A percentile compares a stretch with the other conserved stretches of the same genome.
Conservation (phyloP, 139 green algal genomes). For the Spirogloea muscicola region DNA sequence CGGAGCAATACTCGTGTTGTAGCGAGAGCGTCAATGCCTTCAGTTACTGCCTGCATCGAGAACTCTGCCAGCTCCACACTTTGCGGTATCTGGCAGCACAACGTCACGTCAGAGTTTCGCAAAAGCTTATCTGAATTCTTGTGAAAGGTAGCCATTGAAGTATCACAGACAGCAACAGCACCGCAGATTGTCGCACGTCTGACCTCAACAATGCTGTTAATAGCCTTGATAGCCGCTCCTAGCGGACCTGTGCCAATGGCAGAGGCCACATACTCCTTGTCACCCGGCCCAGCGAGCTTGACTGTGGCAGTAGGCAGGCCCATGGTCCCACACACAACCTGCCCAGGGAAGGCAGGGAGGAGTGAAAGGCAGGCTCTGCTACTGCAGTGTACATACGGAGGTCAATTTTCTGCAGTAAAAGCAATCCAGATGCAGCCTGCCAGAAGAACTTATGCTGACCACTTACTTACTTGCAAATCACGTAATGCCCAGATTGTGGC, state of each 20-base stretch:
- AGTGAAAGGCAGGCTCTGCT: no score
- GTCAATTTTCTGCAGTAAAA: no score
- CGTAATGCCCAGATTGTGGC: constrained; percentile 75
- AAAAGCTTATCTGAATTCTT: no score
- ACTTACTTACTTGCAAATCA: constrained; percentile 70
- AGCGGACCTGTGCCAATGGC: constrained; percentile 86
- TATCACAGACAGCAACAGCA: no score
- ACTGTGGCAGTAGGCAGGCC: constrained; percentile 90
- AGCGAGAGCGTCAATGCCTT: constrained; percentile 92
- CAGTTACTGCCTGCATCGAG: constrained; percentile 80
- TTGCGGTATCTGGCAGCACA: no score
- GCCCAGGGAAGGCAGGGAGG: no score
- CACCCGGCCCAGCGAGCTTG: constrained; percentile 84
- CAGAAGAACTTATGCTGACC: not conserved
- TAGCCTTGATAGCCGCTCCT: constrained; percentile 90
- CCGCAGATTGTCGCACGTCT: no score
- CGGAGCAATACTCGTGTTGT: constrained; percentile 76
- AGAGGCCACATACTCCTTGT: constrained; percentile 62
- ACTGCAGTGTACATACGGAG: no score
- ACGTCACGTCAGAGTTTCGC: no score
- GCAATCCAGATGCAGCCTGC: no score
- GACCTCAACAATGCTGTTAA: constrained; percentile 55
- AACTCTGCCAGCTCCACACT: constrained; percentile 87
- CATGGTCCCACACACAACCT: constrained; percentile 88
- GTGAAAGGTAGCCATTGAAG: no score